Conservation (phyloP, 2,329 filamentous ascomycete genomes). For the Cadophora malorum region DNA sequence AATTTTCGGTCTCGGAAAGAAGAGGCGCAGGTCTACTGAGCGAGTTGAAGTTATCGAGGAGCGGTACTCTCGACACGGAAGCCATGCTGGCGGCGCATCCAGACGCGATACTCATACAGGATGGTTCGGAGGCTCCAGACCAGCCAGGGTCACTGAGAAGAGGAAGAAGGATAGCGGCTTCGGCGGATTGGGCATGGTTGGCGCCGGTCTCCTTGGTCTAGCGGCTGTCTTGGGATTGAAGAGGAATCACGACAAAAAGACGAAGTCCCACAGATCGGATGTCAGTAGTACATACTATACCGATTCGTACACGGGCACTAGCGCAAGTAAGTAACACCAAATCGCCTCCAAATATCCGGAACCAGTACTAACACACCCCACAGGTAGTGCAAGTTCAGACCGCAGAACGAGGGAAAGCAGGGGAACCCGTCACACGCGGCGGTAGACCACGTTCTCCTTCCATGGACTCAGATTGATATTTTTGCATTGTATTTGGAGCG, state of each 20-base stretch:
- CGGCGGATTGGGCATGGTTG: conserved; percentile 58
- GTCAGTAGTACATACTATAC: conserved; percentile 44
- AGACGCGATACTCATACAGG: conserved; percentile 49
- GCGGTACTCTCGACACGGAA: conserved; percentile 61
- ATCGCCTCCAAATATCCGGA: not conserved
- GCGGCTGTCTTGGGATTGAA: conserved; percentile 44
- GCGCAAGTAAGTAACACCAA: conserved; percentile 41
- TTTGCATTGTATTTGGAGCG: conserved; percentile 20
- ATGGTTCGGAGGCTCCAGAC: conserved; percentile 62
- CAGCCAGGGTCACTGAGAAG: conserved; percentile 49
- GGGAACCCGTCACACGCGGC: conserved; percentile 26
- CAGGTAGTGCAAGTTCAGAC: conserved; percentile 44
- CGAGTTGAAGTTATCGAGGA: conserved; percentile 68
- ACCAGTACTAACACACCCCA: conserved; percentile 31
- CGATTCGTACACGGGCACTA: conserved; percentile 45
- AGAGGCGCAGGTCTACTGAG: conserved; percentile 53
- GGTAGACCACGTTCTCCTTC: conserved; percentile 7
- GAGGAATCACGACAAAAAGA: conserved; percentile 40
- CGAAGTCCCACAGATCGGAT: conserved; percentile 36
- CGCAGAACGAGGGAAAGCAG: conserved; percentile 40
- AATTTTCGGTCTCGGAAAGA: conserved; percentile 65
- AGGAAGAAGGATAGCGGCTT: conserved; percentile 60
- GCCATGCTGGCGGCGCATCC: conserved; percentile 32
- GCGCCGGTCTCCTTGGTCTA: conserved; percentile 41
- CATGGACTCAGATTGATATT: not conserved